Base-by-base conservation (phyloP, 177 flowering plant genomes). In the Vitis hybrid region DNA sequence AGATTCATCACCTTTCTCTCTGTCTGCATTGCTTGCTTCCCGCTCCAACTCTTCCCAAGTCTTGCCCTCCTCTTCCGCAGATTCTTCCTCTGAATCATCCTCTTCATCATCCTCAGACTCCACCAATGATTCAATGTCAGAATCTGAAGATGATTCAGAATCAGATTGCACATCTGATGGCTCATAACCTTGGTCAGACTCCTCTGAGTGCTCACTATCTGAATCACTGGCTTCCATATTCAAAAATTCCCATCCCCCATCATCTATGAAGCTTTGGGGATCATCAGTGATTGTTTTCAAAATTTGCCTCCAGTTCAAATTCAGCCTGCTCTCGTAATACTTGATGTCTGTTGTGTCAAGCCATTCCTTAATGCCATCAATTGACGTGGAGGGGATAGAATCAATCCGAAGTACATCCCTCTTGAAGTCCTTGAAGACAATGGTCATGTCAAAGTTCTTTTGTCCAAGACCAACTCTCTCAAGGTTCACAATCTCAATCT, bases 1-100 rank as follows among this genome's bases (percentile, higher is more conserved):
- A 0, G 90, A 87, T 5, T 87, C 92, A 58, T 73, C 78, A 1
- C 89, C 92, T 62, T 83, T 80, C 85, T 89, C 92, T 57, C 85
- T 72, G 34, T 82, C 85, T n/a, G 91, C 93, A 83, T 91, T 83
- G 78, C 84, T 87, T 26, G 94, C 97, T 78, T 91, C 97, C 73
- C 90, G 87, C 70, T 91, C 97, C 75, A 89, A 77, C 83, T 91
- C 97, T 60, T 89, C 94, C 97, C 97, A 88, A 1, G 92, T 87
- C 78, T 88, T 87, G 3, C 92, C 94, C 66, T 88, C 66, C 70
- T 88, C 91, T 71, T 90, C 95, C 70, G 87, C 94, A 0, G 86
- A 84, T 6, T 74, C 88, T 26, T 78, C 91, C 21, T 81, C 92
- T 1, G 74, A 66, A 17, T 72, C 82, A 60, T 89, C 90, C 58